These are phyloP conservation scores for Trypanosoma congolense DNA, from an alignment of 208 protist genomes.

Conservation along the genomic window DNA sequence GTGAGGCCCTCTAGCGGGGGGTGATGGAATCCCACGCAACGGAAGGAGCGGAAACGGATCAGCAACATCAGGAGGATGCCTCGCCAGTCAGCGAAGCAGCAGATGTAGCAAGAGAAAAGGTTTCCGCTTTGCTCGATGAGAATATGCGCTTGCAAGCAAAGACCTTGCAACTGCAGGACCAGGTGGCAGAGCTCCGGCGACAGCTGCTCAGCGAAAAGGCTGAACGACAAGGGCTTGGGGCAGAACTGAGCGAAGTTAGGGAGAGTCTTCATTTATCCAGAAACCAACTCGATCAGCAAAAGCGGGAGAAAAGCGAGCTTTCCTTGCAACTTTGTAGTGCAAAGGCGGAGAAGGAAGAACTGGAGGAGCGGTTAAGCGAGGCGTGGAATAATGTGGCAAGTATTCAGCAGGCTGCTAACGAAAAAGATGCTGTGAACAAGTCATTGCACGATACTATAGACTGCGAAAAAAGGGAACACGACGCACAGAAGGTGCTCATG, in stretches of 20 bases:
- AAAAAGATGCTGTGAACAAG: constrained; percentile 22
- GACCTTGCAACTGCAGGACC: constrained; percentile 21
- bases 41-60: too few relatives aligned
- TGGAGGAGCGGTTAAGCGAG: constrained; percentile 46
- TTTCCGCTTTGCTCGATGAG: constrained; percentile 8
- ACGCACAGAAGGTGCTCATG: constrained; percentile 26
- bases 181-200: constrained; percentile 28
- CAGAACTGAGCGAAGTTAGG: constrained; percentile 34
- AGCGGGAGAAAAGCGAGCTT: constrained; percentile 30
- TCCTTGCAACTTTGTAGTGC: constrained; percentile 32
- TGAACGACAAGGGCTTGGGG: constrained; percentile 23
- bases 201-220: constrained; percentile 23
- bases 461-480: constrained; percentile 10
- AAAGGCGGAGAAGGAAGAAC: constrained; percentile 56
- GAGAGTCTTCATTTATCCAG: constrained; percentile 25
- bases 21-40: too few relatives aligned
- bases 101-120: constrained; percentile 1
- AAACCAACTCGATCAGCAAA: constrained; percentile 32
- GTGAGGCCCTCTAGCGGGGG: too few relatives aligned
- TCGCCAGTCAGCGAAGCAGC: background rate
- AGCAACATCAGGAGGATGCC: constrained; percentile 7
- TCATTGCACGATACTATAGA: constrained; percentile 13
- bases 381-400: constrained; percentile 51
- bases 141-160: constrained; percentile 22
- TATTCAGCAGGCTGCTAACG: constrained; percentile 22